Evolutionary conservation across 176 grass and related monocot species (phyloP).

Genomic region (Dendrocalamus sinicus): DNA sequence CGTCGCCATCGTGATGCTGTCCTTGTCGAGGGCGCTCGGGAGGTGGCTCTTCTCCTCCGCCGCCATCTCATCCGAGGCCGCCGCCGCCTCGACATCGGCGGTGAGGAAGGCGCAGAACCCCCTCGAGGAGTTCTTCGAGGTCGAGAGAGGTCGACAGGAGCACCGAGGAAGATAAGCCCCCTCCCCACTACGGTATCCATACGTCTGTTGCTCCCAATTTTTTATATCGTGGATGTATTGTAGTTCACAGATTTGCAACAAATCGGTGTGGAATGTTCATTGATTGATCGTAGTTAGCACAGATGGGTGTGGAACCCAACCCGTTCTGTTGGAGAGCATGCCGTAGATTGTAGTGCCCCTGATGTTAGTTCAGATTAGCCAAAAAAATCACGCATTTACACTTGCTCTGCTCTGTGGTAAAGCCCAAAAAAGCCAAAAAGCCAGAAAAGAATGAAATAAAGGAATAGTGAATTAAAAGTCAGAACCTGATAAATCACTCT

Average conservation of each 20-base stretch:
- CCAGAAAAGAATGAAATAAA: too few relatives aligned
- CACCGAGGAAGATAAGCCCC: conserved; percentile 70
- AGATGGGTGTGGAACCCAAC: neutral
- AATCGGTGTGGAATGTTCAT: neutral
- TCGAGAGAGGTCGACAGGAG: conserved; percentile 77
- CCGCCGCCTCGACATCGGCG: conserved; percentile 39
- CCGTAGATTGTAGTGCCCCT: too few relatives aligned
- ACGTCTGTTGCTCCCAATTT: neutral
- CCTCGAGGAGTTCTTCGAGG: conserved; percentile 94
- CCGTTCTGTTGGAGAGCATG: too few relatives aligned
- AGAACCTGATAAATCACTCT: too few relatives aligned
- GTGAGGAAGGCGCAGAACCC: conserved; percentile 69
- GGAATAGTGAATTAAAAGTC: too few relatives aligned
- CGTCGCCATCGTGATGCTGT: conserved; percentile 50
- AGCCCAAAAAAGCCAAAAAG: too few relatives aligned
- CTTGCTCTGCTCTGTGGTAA: neutral
- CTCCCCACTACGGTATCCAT: conserved; percentile 68
- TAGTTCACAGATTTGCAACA: neutral
- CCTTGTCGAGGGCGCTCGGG: conserved; percentile 62
- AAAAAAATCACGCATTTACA: neutral
- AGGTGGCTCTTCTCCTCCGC: conserved; percentile 57
- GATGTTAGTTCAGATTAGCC: neutral
- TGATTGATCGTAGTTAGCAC: neutral
- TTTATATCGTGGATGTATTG: neutral
- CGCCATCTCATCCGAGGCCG: conserved; percentile 46